Base-by-base conservation (phyloP, 129 eudicot genomes). In the Scalesia atractyloides region DNA sequence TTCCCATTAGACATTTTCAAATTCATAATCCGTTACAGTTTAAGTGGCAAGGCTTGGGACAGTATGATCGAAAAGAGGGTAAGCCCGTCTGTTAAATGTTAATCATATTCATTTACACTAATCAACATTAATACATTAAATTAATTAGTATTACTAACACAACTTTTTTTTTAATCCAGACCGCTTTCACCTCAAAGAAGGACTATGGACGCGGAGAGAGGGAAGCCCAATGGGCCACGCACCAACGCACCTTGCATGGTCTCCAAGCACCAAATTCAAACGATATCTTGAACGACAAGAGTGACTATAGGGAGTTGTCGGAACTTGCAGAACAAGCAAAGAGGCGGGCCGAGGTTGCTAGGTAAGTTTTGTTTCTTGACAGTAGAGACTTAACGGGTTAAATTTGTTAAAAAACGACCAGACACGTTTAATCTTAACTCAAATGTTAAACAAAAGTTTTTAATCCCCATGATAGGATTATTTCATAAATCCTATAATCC, bases 21-120 rank as follows among this genome's bases (percentile, higher is more conserved):
- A 80, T 91, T 91, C 43, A 46, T 84, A 67, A 86, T 91, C 62
- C 80, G 92, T 74, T 91, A 77, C 60, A 70, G 85, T 8, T 82
- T 88, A 56, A 88, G 85, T 52, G 97, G 97, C 44, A 88, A 76
- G 79, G 97, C 96, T 4, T 91, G 97, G 97, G 74, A 88, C 54
- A 84, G 33, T 49, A 73, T 91, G 89, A 72, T 89, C 37, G 73
- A 89, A 5, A 89, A 84, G 18, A 84, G 56, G 96, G 96, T 78
- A 82, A 75, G 76, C 51, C 5, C n/a, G 2, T 66, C 39, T 7
- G 17, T 0, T 30, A 47, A 4, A 30, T 30, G 34, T 30, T 30
- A 30, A 2, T 47, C 15, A 47, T 6, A 16, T 59, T 24, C 9
- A 17, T 11, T 8, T 58, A 57, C 16, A 46, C 63, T 57, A 46